Evolutionary conservation across 2,329 filamentous ascomycete species (phyloP).

Genomic region (Xylaria sp.): DNA sequence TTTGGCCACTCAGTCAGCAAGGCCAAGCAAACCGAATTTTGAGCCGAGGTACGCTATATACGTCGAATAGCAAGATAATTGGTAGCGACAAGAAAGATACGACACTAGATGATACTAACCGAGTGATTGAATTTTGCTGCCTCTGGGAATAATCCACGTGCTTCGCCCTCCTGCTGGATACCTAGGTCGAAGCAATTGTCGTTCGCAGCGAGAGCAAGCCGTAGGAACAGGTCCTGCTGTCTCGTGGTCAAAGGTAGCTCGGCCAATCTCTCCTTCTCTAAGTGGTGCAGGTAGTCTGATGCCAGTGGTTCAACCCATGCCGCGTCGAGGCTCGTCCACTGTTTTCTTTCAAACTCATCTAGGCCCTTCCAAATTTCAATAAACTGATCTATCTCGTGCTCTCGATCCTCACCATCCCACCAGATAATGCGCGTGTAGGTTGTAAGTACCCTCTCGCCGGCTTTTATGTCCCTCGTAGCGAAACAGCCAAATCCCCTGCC

Average conservation of each 20-base stretch:
- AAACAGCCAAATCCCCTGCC: conserved; percentile 18
- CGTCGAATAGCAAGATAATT: not conserved
- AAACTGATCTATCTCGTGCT: not conserved
- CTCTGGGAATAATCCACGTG: conserved; percentile 4
- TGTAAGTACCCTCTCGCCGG: conserved; percentile 16
- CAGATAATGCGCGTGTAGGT: conserved; percentile 2
- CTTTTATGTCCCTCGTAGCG: conserved; percentile 21
- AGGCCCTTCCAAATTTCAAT: conserved; percentile 5
- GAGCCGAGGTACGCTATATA: too few species aligned
- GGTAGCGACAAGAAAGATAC: not conserved
- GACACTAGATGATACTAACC: not conserved
- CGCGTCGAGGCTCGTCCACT: not conserved
- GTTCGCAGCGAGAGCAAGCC: too few species aligned
- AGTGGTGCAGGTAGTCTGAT: not conserved
- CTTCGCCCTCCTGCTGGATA: too few species aligned
- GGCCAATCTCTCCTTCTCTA: not conserved
- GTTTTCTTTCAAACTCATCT: not conserved
- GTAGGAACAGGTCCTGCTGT: not conserved
- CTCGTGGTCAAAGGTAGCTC: not conserved
- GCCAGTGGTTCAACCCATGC: not conserved
- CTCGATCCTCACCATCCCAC: not conserved
- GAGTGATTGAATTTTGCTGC: conserved; percentile 23
- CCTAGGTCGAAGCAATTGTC: not conserved
- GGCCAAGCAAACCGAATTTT: too few species aligned
- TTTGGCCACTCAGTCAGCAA: not conserved